Conservation (phyloP, 257 asterid genomes). For the Scutellaria minor region DNA sequence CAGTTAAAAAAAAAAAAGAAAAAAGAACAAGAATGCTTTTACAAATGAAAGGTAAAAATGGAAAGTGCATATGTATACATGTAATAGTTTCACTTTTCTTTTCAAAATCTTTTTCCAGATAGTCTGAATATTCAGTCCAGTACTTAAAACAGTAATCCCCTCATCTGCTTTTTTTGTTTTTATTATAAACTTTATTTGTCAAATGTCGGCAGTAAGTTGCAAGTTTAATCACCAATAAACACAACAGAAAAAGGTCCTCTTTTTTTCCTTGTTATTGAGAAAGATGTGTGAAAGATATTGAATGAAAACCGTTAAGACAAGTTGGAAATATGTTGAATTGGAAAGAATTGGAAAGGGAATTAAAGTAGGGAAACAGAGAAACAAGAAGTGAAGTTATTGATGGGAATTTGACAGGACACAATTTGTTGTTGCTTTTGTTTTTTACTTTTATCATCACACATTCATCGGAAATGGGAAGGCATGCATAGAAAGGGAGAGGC, state of each 20-base stretch:
- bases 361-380: constrained; percentile 18
- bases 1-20: too few relatives aligned
- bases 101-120: constrained; percentile 33
- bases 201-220: too few relatives aligned
- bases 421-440: constrained; percentile 12
- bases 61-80: too few relatives aligned
- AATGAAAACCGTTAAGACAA: background rate
- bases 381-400: constrained; percentile 37
- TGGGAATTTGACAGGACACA: constrained; percentile 53
- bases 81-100: background rate
- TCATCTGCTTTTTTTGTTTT: constrained; percentile 26
- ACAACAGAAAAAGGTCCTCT: background rate
- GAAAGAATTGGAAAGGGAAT: constrained; percentile 7
- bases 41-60: too few relatives aligned
- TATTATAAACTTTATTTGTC: too few relatives aligned
- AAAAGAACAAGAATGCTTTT: too few relatives aligned
- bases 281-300: background rate
- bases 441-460: constrained; percentile 14
- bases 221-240: background rate
- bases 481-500: constrained; percentile 36
- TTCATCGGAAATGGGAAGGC: constrained; percentile 35
- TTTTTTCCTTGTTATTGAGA: background rate
- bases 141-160: constrained; percentile 40
- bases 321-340: too few relatives aligned
- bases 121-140: constrained; percentile 36